Conservation (phyloP, 1,284 basidiomycete genomes). For the Cryptococcus sp. region DNA sequence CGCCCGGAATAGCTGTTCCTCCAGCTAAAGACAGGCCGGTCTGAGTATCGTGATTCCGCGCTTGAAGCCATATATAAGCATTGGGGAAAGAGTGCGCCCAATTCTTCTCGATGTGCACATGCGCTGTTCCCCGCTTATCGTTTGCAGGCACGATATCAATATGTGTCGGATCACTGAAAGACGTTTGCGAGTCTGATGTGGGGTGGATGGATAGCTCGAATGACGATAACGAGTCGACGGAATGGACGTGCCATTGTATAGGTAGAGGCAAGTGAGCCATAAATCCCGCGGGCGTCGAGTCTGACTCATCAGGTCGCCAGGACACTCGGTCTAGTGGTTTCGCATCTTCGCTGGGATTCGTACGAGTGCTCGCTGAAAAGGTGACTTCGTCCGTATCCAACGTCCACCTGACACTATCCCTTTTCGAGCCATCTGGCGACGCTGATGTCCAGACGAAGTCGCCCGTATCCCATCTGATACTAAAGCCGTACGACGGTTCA, state of each 20-base stretch:
- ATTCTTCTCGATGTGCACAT: conserved; percentile 34
- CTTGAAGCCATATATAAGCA: conserved; percentile 34
- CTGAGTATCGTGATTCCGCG: conserved; percentile 16
- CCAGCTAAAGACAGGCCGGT: conserved; percentile 29
- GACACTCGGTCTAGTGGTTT: conserved; percentile 11
- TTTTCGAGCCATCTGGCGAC: conserved; percentile 3
- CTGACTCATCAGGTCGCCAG: conserved; percentile 21
- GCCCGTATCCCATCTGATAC: conserved; percentile 25
- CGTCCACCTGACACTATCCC: conserved; percentile 12
- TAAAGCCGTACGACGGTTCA: conserved; percentile 11
- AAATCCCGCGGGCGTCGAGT: conserved; percentile 29
- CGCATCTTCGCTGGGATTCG: not conserved
- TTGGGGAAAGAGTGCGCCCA: conserved; percentile 34
- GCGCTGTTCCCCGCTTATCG: conserved; percentile 14
- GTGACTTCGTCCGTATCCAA: conserved; percentile 14
- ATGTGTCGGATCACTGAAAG: not conserved
- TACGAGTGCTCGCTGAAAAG: conserved; percentile 5
- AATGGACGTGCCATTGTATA: conserved; percentile 38
- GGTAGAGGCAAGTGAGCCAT: conserved; percentile 26
- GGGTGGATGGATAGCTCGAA: conserved; percentile 15
- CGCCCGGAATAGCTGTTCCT: conserved; percentile 24
- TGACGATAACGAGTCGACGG: conserved; percentile 17
- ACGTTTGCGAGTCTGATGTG: not conserved
- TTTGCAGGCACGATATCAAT: too few species aligned
- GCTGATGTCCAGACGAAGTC: conserved; percentile 9